Evolutionary conservation across 108 stramenopile species (phyloP).

Genomic region (Nitzschia sp.): DNA sequence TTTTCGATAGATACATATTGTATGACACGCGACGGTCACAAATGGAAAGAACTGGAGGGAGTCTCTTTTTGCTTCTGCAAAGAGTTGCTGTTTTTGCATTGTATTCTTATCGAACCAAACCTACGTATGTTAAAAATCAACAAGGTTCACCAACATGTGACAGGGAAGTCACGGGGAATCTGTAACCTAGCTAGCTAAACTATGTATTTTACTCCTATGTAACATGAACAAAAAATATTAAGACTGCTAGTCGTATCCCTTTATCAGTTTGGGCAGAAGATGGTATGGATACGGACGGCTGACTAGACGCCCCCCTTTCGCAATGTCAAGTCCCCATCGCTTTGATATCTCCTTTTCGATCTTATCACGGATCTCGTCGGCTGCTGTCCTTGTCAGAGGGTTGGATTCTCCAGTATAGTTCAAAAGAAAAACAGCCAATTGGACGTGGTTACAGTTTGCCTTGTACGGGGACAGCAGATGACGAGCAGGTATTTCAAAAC

Average conservation of each 20-base stretch:
- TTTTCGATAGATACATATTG: conserved; percentile 16
- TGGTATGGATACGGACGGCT: conserved; percentile 64
- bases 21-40: no score
- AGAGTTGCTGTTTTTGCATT: no score
- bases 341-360: conserved; percentile 41
- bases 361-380: conserved; percentile 59
- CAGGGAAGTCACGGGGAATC: no score
- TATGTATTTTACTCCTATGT: no score
- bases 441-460: neutral
- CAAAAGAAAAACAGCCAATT: conserved; percentile 66
- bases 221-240: neutral
- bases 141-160: no score
- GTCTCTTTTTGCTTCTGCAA: no score
- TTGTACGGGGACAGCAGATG: conserved; percentile 33
- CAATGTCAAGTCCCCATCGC: conserved; percentile 33
- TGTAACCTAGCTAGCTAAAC: neutral
- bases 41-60: no score
- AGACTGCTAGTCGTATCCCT: conserved; percentile 17
- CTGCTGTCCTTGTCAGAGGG: conserved; percentile 53
- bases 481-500: conserved; percentile 63
- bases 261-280: conserved; percentile 45
- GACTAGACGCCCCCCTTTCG: conserved; percentile 66
- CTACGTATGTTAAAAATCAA: no score
- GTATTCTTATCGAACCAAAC: no score
- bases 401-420: conserved; percentile 65